Conservation (phyloP, 371 early-diverging fungal genomes). For the Apophysomyces trapeziformis region DNA sequence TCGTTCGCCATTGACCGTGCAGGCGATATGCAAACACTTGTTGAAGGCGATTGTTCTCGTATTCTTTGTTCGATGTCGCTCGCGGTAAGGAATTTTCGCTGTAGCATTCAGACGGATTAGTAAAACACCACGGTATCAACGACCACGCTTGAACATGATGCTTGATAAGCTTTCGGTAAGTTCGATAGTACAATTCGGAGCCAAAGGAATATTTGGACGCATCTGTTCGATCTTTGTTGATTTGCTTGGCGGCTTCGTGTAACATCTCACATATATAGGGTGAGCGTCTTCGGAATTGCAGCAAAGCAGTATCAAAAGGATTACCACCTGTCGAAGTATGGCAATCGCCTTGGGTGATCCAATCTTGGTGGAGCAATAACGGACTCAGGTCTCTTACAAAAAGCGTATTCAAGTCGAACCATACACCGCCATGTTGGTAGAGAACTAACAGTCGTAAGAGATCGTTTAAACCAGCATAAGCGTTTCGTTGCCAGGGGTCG, state of each 20-base stretch:
- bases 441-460: slow-evolving; percentile 42
- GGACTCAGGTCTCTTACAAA: slow-evolving; percentile 52
- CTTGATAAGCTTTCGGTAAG: slow-evolving; percentile 36
- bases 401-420: slow-evolving; percentile 52
- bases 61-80: not conserved
- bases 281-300: slow-evolving; percentile 41
- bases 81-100: slow-evolving; percentile 25
- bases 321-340: slow-evolving; percentile 29
- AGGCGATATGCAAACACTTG: slow-evolving; percentile 20
- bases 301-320: slow-evolving; percentile 34
- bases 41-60: not conserved
- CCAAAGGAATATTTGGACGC: not conserved
- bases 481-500: not conserved
- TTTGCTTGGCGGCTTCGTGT: slow-evolving; percentile 11
- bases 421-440: slow-evolving; percentile 51
- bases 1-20: not conserved
- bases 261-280: slow-evolving; percentile 51
- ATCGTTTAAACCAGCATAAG: slow-evolving; percentile 15
- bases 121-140: slow-evolving; percentile 55
- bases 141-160: slow-evolving; percentile 42
- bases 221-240: not conserved
- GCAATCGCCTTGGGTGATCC: slow-evolving; percentile 50
- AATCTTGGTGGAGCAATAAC: slow-evolving; percentile 38
- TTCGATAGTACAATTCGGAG: slow-evolving; percentile 27
- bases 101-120: slow-evolving; percentile 43